Conservation (phyloP, 352 stramenopile genomes). For the Phytopythium chamaehyphon region DNA sequence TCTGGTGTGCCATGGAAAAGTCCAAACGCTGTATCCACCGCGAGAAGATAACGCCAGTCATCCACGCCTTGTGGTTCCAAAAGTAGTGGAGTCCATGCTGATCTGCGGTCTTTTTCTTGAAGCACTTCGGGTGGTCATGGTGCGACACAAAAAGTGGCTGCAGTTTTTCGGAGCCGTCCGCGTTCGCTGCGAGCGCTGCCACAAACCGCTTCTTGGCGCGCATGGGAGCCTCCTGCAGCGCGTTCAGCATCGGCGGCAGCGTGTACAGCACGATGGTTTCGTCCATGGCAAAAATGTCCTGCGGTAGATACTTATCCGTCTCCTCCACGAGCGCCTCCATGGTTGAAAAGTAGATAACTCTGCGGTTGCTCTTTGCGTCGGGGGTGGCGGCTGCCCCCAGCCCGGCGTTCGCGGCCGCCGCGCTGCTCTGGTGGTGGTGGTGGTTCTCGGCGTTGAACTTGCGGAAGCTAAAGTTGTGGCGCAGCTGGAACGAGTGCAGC, state of each 20-base stretch:
- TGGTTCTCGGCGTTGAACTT: constrained; percentile 74
- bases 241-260: constrained; percentile 44
- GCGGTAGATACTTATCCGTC: constrained; percentile 70
- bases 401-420: neutral
- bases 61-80: constrained; percentile 78
- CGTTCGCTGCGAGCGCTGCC: constrained; percentile 59
- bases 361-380: constrained; percentile 11
- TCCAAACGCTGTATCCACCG: constrained; percentile 79
- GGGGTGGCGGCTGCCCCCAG: neutral
- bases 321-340: constrained; percentile 58
- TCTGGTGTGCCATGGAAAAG: constrained; percentile 72
- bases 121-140: constrained; percentile 71
- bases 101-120: constrained; percentile 69
- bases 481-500: constrained; percentile 75
- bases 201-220: constrained; percentile 71
- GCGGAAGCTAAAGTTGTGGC: constrained; percentile 82
- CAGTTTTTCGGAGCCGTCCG: constrained; percentile 69
- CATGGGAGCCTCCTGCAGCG: constrained; percentile 42
- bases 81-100: constrained; percentile 82
- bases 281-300: constrained; percentile 74
- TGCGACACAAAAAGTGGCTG: constrained; percentile 82
- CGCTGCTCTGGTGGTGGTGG: constrained; percentile 9
- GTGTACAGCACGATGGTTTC: constrained; percentile 77
- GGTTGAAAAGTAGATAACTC: constrained; percentile 52
- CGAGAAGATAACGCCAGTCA: constrained; percentile 83